Conservation (phyloP, 2,329 filamentous ascomycete species). For the Colletotrichum tropicale region DNA sequence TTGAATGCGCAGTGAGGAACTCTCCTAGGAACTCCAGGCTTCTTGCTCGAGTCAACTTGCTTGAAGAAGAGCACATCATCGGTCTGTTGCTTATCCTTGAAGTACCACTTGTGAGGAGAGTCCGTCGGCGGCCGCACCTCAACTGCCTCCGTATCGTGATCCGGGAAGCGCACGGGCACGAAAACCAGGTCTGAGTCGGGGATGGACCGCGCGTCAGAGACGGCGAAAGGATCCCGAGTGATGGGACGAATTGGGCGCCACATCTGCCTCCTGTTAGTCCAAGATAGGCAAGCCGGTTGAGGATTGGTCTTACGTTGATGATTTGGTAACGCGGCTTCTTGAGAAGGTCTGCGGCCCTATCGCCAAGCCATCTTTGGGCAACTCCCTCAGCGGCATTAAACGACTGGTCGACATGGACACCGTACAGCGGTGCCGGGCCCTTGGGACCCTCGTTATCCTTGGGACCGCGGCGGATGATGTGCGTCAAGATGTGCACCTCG, state of each 20-base stretch:
- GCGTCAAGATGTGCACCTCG: conserved; percentile 11
- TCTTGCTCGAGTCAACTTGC: conserved; percentile 65
- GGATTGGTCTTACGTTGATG: conserved; percentile 52
- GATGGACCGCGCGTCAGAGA: conserved; percentile 56
- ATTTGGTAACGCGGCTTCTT: conserved; percentile 51
- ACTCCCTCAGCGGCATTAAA: conserved; percentile 42
- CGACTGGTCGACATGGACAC: conserved; percentile 62
- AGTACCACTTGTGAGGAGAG: conserved; percentile 55
- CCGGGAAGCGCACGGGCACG: conserved; percentile 20
- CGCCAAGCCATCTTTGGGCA: conserved; percentile 6
- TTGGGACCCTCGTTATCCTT: conserved; percentile 5
- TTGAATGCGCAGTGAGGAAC: conserved; percentile 57
- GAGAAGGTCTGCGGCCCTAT: conserved; percentile 30
- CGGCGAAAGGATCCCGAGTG: conserved; percentile 52
- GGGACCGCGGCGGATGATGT: conserved; percentile 13
- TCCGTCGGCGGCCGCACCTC: conserved; percentile 51
- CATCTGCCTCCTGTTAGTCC: conserved; percentile 42
- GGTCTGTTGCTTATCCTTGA: conserved; percentile 53
- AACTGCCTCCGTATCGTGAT: conserved; percentile 43
- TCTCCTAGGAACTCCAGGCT: conserved; percentile 46
- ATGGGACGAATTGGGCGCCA: conserved; percentile 39
- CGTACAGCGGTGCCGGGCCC: conserved; percentile 14
- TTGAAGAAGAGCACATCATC: conserved; percentile 64
- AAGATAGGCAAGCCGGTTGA: conserved; percentile 49
- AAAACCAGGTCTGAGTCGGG: conserved; percentile 55